Conservation (phyloP, 495 filamentous ascomycete genomes). For the Penicillium subrubescens region DNA sequence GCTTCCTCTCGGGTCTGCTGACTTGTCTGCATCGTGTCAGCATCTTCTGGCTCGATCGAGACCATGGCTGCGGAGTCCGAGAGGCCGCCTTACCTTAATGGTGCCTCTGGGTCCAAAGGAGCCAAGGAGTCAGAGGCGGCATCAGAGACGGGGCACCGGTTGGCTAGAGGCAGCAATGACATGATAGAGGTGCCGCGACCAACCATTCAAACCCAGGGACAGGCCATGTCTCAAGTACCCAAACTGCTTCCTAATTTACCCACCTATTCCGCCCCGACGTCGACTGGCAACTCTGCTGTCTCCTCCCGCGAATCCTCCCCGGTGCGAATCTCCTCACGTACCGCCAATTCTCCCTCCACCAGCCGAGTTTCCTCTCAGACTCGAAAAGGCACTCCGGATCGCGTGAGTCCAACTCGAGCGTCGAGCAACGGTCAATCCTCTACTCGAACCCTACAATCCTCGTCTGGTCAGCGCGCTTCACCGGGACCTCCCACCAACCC, state of each 20-base stretch:
- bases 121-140: constrained; percentile 34
- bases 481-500: constrained; percentile 66
- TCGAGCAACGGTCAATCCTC: constrained; percentile 42
- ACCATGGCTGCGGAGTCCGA: constrained; percentile 50
- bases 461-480: constrained; percentile 60
- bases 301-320: constrained; percentile 56
- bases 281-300: constrained; percentile 45
- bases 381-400: constrained; percentile 70
- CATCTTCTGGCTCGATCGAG: constrained; percentile 33
- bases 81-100: constrained; percentile 45
- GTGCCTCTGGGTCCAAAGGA: constrained; percentile 36
- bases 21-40: constrained; percentile 43
- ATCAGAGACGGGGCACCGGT: constrained; percentile 29
- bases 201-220: constrained; percentile 33
- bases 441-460: constrained; percentile 49
- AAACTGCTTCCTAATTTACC: constrained; percentile 38
- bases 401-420: constrained; percentile 60
- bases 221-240: constrained; percentile 41
- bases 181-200: constrained; percentile 37
- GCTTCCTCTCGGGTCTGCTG: constrained; percentile 46
- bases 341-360: constrained; percentile 32
- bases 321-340: constrained; percentile 39
- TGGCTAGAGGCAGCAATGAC: constrained; percentile 33
- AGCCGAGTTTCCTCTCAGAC: constrained; percentile 52
- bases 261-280: constrained; percentile 36